Percentiles rank a stretch among this genome's conserved stretches.
These are phyloP conservation scores for Solanum hybrid DNA, from an alignment of 305 asterid genomes.

Conservation along the genomic window DNA sequence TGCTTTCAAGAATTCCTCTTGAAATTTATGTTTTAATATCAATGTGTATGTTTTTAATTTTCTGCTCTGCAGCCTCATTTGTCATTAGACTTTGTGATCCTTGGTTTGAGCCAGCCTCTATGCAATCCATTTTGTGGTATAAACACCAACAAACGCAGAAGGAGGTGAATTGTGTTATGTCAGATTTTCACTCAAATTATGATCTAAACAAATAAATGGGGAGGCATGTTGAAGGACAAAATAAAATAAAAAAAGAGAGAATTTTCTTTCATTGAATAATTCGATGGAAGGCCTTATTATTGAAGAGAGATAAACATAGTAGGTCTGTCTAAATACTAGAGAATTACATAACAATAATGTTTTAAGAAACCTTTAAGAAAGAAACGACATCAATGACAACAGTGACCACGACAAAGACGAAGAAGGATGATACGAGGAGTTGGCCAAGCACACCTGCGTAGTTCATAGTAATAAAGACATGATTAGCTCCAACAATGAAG, in stretches of 20 bases:
- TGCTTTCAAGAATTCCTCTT: not conserved
- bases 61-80: not conserved
- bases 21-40: too few relatives aligned
- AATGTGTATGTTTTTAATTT: not conserved
- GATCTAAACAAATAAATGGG: not conserved
- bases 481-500: not conserved
- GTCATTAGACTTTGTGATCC: not conserved
- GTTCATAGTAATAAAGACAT: not conserved
- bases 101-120: not conserved
- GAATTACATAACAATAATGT: not conserved
- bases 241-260: not conserved
- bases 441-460: not conserved
- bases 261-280: not conserved
- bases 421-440: constrained; percentile 5
- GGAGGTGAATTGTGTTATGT: not conserved
- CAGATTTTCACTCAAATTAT: not conserved
- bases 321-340: not conserved
- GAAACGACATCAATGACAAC: constrained; percentile 2
- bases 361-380: constrained; percentile 1
- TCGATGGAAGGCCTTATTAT: not conserved
- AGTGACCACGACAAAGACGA: not conserved
- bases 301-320: not conserved
- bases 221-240: too few relatives aligned
- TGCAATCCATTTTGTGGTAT: not conserved
- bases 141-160: not conserved